Conservation (phyloP, 768 basidiomycete genomes). For the Psilocybe cyanescens region DNA sequence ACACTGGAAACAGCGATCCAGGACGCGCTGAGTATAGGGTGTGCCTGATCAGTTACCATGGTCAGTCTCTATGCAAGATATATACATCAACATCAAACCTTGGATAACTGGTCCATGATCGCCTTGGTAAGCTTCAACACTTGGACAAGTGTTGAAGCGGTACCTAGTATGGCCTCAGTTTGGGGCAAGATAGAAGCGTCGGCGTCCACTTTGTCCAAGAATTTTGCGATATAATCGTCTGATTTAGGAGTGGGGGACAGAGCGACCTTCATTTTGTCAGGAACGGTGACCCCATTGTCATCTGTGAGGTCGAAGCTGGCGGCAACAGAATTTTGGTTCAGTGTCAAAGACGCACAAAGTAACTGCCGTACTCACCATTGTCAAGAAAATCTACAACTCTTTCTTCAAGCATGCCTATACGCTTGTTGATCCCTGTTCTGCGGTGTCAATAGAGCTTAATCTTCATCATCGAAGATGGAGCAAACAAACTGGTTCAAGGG, state of each 20-base stretch:
- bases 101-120: no score
- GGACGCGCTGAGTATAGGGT: background rate
- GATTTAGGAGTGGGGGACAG: background rate
- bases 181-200: no score
- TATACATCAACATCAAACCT: no score
- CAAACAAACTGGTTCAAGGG: background rate
- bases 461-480: conserved; percentile 1
- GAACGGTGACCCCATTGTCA: background rate
- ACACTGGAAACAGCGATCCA: background rate
- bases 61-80: no score
- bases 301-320: background rate
- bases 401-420: background rate
- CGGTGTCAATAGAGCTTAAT: background rate
- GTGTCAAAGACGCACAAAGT: background rate
- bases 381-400: background rate
- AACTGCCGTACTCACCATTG: background rate
- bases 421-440: background rate
- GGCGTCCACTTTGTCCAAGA: no score
- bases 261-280: background rate
- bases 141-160: no score
- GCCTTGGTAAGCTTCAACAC: no score
- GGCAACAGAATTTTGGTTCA: background rate
- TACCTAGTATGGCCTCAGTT: no score
- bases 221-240: no score
- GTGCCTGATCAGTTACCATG: background rate